Evolutionary conservation across 2,329 filamentous ascomycete genomes (phyloP).

Genomic region (Xenosphaeropsis pyriputrescens): DNA sequence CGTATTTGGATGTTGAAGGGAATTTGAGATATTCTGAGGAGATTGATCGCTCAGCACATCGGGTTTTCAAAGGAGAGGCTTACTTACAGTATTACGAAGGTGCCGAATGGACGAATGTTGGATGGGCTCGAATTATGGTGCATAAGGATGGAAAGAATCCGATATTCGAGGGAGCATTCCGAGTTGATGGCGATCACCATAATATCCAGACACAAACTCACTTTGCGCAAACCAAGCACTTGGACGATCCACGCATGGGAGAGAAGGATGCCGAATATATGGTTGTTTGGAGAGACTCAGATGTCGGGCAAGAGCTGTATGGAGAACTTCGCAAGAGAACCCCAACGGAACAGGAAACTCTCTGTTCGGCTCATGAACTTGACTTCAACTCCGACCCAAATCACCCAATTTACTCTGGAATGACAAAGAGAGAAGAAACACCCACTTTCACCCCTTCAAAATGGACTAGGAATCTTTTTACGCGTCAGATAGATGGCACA

Average conservation of each 20-base stretch:
- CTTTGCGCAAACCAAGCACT: constrained; percentile 59
- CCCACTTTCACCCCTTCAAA: constrained; percentile 39
- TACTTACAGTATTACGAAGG: constrained; percentile 50
- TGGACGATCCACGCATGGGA: constrained; percentile 47
- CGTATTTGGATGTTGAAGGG: constrained; percentile 60
- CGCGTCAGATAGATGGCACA: constrained; percentile 56
- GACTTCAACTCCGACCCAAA: constrained; percentile 63
- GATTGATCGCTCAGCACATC: constrained; percentile 60
- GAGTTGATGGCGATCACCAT: constrained; percentile 67
- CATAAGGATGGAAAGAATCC: constrained; percentile 62
- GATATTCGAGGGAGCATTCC: constrained; percentile 83
- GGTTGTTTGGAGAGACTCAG: constrained; percentile 86
- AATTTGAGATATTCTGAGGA: constrained; percentile 48
- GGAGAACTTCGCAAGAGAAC: constrained; percentile 14
- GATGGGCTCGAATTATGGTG: constrained; percentile 76
- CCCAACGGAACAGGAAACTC: constrained; percentile 22
- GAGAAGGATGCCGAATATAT: constrained; percentile 55
- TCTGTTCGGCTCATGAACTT: constrained; percentile 64
- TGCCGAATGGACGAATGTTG: constrained; percentile 60
- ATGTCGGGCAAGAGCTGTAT: constrained; percentile 51
- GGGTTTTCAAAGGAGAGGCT: constrained; percentile 69
- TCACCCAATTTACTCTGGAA: constrained; percentile 47
- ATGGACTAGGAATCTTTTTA: constrained; percentile 52
- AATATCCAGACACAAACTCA: constrained; percentile 66
- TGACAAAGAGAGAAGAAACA: constrained; percentile 27